These are phyloP conservation scores for Deakozyma indianensis DNA, from an alignment of 805 yeast genomes.

Conservation along the genomic window DNA sequence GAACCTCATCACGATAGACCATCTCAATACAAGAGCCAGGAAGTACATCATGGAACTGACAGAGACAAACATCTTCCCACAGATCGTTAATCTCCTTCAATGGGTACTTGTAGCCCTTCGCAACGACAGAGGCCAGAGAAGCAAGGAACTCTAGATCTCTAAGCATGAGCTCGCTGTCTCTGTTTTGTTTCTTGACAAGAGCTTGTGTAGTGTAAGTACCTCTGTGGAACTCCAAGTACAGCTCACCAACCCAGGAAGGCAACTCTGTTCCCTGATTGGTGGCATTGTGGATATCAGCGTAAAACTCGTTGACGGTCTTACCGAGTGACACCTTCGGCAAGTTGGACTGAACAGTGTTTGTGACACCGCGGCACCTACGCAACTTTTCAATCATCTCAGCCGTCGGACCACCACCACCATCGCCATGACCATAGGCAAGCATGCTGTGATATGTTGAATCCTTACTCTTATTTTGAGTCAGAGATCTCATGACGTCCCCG, in stretches of 20 bases:
- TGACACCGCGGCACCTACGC: constrained; percentile 78
- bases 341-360: constrained; percentile 55
- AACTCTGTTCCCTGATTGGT: constrained; percentile 53
- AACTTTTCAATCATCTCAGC: constrained; percentile 87
- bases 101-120: constrained; percentile 55
- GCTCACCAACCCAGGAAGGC: constrained; percentile 87
- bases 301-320: constrained; percentile 66
- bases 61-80: constrained; percentile 82
- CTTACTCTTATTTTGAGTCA: constrained; percentile 68
- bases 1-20: constrained; percentile 79
- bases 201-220: constrained; percentile 97
- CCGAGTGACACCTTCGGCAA: constrained; percentile 78
- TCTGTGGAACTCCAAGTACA: constrained; percentile 88
- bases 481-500: constrained; percentile 79
- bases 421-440: constrained; percentile 83
- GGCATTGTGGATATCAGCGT: constrained; percentile 42
- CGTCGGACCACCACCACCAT: constrained; percentile 98
- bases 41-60: constrained; percentile 95
- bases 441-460: constrained; percentile 70
- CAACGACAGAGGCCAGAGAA: constrained; percentile 50
- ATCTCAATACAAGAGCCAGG: constrained; percentile 94
- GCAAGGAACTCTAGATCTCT: constrained; percentile 82
- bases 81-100: constrained; percentile 44
- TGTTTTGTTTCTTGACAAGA: constrained; percentile 63
- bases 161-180: constrained; percentile 58